Base-by-base conservation (phyloP, 208 protist genomes). In the Leishmania amazonensis region DNA sequence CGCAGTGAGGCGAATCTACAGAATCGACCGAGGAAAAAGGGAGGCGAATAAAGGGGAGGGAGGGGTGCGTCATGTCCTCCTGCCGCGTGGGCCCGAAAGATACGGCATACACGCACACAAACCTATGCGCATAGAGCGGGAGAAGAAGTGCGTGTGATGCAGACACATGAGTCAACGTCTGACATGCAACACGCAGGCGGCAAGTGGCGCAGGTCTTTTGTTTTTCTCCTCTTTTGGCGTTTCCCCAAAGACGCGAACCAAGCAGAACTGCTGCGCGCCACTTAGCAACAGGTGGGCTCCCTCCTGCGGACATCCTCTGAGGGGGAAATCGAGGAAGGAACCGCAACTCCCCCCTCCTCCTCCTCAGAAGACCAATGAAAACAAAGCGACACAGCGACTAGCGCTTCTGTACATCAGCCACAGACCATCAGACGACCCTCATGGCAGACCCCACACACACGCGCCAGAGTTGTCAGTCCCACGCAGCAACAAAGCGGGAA, bases 361-460 rank as follows among this genome's bases (percentile, higher is more conserved):
- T 21, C 31, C 17, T 45, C n/a, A 28, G 35, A 58, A 62, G 51
- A 57, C 13, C n/a, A 57, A 76, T 1, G 53, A 76, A 62, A 60
- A 24, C 24, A 40, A 42, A 75, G 35, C 5, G 51, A 28, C 11
- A 38, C 51, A 62, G 24, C 47, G 40, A 24, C 73, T 31, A 62
- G 31, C 21, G 31, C 73, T 62, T 62, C 49, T 76, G 49, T 76
- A 76, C 73, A 76, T 76, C 45, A 28, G 5, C 53, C 28, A 62
- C 7, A 35, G 47, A 51, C 40, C 42, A 38, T 51, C 70, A 54
- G 38, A 8, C 40, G 24, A 17, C 24, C 28, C 9, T 74, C 40
- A 17, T 21, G 40, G 24, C 42, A 64, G 8, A 62, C 31, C 42
- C 24, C 47, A 53, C 45, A 51, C 68, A 28, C 42, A 73, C 8